Percentiles rank a stretch among this genome's conserved stretches.
Evolutionary conservation across 148 eudicot species (phyloP).

Genomic region (Oxyria digyna): DNA sequence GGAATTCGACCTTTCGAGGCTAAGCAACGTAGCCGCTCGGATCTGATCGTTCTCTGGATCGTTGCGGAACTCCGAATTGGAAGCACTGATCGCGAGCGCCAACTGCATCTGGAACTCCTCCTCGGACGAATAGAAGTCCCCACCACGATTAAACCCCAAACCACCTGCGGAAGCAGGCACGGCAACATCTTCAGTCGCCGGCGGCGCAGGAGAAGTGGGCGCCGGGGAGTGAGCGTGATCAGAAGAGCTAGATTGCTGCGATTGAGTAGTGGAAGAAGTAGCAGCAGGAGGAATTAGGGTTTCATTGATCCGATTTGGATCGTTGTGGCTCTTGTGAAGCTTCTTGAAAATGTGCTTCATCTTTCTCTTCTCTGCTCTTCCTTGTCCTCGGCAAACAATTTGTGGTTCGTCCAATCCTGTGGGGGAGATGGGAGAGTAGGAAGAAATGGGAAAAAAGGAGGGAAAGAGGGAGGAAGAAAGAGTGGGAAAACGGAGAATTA

Average conservation of each 20-base stretch:
- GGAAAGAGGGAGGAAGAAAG: background rate
- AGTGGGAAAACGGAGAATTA: background rate
- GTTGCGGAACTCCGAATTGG: conserved; percentile 35
- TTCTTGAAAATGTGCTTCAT: conserved; percentile 53
- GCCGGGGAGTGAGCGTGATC: conserved; percentile 12
- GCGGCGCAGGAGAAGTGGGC: conserved; percentile 4
- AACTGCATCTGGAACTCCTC: conserved; percentile 94
- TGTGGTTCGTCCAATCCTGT: too few relatives aligned
- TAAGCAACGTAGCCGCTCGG: conserved; percentile 39
- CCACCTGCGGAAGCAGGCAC: conserved; percentile 3
- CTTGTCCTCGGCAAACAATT: background rate
- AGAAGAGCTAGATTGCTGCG: conserved; percentile 7
- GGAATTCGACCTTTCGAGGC: conserved; percentile 25
- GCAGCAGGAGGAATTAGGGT: conserved; percentile 22
- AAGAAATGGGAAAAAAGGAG: background rate
- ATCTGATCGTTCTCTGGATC: conserved; percentile 45
- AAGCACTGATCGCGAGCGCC: conserved; percentile 88
- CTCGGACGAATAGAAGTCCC: conserved; percentile 66
- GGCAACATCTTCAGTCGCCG: conserved; percentile 14
- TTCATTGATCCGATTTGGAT: conserved; percentile 34
- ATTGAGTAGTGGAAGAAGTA: background rate
- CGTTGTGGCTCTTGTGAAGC: conserved; percentile 31
- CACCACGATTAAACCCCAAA: background rate
- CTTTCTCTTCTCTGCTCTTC: background rate
- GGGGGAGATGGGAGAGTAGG: background rate